These are phyloP conservation scores for Geotrichum carabidarum DNA, from an alignment of 1,139 yeast species.

Conservation along the genomic window DNA sequence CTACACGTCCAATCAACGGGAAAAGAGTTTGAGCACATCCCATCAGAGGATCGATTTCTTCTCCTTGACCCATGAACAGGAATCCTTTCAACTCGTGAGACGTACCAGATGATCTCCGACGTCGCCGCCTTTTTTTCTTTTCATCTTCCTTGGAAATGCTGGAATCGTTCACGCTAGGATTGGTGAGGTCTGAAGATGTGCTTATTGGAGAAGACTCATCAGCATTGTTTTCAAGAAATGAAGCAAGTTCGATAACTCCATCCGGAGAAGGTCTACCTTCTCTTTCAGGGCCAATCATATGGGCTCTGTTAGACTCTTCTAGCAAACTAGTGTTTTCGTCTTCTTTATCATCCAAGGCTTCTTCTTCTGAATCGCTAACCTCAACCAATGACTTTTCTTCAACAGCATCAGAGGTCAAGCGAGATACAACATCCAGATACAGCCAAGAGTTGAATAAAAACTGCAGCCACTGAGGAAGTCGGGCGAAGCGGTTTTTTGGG, in stretches of 20 bases:
- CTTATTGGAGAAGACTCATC: constrained; percentile 13
- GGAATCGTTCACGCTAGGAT: background rate
- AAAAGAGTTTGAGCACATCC: constrained; percentile 64
- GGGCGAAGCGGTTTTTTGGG: constrained; percentile 19
- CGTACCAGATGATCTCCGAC: constrained; percentile 2
- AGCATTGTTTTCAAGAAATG: constrained; percentile 8
- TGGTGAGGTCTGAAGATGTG: background rate
- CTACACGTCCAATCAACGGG: constrained; percentile 59
- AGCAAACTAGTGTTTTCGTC: constrained; percentile 5
- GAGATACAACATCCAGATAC: constrained; percentile 60
- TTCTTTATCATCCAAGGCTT: constrained; percentile 13
- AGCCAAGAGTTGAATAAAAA: constrained; percentile 61
- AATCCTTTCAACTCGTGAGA: constrained; percentile 9
- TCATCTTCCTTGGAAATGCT: background rate
- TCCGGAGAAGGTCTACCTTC: background rate
- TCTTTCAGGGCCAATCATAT: background rate
- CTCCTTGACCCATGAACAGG: constrained; percentile 23
- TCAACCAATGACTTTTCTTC: constrained; percentile 35
- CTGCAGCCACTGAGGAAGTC: constrained; percentile 39
- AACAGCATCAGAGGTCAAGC: constrained; percentile 52
- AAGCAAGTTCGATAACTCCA: constrained; percentile 16
- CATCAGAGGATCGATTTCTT: constrained; percentile 54
- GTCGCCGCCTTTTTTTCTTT: background rate
- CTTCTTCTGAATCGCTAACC: constrained; percentile 26
- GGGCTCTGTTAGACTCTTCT: constrained; percentile 2